Percentiles rank a stretch among this genome's conserved stretches.
These are phyloP conservation scores for Trifolium subterraneum DNA, from an alignment of 306 rosid species.

Conservation along the genomic window DNA sequence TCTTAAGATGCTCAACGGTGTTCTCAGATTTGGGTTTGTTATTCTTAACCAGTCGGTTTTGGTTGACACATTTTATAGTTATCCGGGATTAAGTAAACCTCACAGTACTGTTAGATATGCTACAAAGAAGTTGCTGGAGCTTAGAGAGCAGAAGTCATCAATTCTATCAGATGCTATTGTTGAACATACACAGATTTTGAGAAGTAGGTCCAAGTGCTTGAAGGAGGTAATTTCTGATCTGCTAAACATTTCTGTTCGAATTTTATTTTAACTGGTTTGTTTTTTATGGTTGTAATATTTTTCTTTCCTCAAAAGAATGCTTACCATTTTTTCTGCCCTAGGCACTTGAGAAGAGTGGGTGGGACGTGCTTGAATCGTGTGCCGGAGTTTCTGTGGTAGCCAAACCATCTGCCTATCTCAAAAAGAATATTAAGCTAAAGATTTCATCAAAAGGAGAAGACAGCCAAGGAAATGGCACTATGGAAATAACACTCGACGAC, in stretches of 20 bases:
- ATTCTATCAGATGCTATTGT: conserved; percentile 65
- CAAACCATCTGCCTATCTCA: conserved; percentile 76
- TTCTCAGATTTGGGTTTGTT: conserved; percentile 82
- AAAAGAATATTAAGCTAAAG: conserved; percentile 61
- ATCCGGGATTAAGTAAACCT: conserved; percentile 85
- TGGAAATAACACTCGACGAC: conserved; percentile 64
- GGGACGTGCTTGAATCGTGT: conserved; percentile 82
- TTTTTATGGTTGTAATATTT: not conserved
- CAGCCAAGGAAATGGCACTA: conserved; percentile 40
- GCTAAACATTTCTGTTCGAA: conserved; percentile 14
- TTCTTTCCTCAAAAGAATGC: conserved; percentile 26
- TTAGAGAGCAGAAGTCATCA: conserved; percentile 67
- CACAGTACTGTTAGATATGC: conserved; percentile 90
- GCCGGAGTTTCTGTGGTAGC: conserved; percentile 93
- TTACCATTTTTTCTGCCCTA: conserved; percentile 38
- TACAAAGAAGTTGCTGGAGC: conserved; percentile 76
- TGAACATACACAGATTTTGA: conserved; percentile 61
- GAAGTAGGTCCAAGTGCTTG: conserved; percentile 65
- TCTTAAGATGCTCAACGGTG: conserved; percentile 73
- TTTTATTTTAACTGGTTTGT: conserved; percentile 4
- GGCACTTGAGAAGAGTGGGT: conserved; percentile 79
- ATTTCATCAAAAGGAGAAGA: conserved; percentile 40
- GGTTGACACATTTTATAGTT: conserved; percentile 69
- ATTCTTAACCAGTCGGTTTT: conserved; percentile 66
- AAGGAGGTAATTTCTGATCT: conserved; percentile 67